Base-by-base conservation (phyloP, 73 alveolate genomes). In the Paramecium sonneborni region DNA sequence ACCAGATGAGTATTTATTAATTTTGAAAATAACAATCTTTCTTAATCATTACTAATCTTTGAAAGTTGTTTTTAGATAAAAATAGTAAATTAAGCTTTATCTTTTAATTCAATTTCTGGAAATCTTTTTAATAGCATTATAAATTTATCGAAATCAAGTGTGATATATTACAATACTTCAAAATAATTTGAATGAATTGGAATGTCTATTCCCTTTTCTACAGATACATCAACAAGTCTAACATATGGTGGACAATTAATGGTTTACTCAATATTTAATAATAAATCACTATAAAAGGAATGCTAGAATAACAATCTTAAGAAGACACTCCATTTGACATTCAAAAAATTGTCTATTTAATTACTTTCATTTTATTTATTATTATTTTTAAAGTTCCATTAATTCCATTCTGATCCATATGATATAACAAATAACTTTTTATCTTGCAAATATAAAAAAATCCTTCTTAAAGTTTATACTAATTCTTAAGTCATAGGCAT, bases 321-420 rank as follows among this genome's bases (percentile, higher is more conserved):
- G 15, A 43, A 79, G 26, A 46, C 90, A 79, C 90, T 79, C 90
- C 90, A 79, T 79, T 79, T 79, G 0, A 34, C 28, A 24, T 79
- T 79, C 35, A 79, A 24, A 79, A 79, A 79, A 15, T 79, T 23
- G 39, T 79, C 90, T 43, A 79, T 20, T 12, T 43, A 38, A 41
- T 21, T 39, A 15, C 55, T 62, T 24, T 39, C 44, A 35, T 32
- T 35, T 21, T 35, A 21, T 35, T 21, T 35, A 6, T 32, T 74
- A 10, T 74, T 21, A 15, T 32, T 30, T 74, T 37, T 32, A 7
- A 26, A 11, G 30, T 79, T 43, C 74, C 76, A 79, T 23, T 79
- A 38, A 21, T 44, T 23, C 90, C 90, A 79, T 46, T 79, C 90
- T 41, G 41, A 18, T 18, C 90, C 90, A 43, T 79, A 79, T n/a